Evolutionary conservation across 192 early-diverging fungal species (phyloP).

Genomic region (Coemansia sp.): DNA sequence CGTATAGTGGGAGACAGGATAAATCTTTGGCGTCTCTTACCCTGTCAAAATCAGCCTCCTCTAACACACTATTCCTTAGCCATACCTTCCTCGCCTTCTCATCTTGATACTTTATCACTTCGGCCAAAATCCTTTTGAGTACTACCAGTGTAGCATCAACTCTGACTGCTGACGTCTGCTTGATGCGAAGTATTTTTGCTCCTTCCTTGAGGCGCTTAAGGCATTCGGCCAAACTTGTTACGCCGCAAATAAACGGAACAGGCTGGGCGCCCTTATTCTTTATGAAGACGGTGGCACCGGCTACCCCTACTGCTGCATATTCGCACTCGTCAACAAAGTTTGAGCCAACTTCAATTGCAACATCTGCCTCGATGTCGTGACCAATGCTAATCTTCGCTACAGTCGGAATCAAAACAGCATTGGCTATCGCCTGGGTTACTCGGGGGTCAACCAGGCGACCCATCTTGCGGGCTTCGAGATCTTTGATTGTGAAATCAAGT

Average conservation of each 20-base stretch:
- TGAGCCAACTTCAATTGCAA: neutral
- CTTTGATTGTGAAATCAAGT: slow-evolving; percentile 85
- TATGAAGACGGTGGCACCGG: neutral
- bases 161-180: neutral
- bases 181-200: neutral
- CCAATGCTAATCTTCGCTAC: slow-evolving; percentile 96
- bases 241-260: neutral
- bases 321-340: slow-evolving; percentile 25
- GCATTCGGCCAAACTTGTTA: neutral
- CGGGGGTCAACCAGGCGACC: slow-evolving; percentile 93
- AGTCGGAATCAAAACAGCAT: slow-evolving; percentile 90
- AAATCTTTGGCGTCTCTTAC: neutral
- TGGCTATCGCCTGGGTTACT: slow-evolving; percentile 90
- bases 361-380: slow-evolving; percentile 91
- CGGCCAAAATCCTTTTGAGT: neutral
- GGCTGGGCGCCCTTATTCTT: neutral
- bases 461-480: slow-evolving; percentile 83
- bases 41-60: neutral
- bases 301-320: neutral
- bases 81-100: neutral
- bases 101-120: neutral
- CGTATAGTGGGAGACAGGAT: neutral
- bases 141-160: neutral
- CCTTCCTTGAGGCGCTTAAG: neutral
- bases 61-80: neutral